These are phyloP conservation scores for Diversispora epigaea DNA, from an alignment of 192 early-diverging fungal genomes.

Conservation along the genomic window DNA sequence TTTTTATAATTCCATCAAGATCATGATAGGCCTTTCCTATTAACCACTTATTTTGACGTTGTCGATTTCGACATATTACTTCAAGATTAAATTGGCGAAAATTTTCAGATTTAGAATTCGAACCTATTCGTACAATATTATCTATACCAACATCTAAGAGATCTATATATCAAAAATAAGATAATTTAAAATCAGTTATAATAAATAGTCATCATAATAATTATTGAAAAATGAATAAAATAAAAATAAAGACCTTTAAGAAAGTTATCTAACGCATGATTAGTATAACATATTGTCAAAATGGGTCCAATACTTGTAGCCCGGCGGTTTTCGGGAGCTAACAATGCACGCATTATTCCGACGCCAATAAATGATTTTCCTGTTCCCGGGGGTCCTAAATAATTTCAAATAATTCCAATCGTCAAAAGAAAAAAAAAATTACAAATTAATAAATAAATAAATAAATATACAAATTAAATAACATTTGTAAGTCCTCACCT, in stretches of 20 bases:
- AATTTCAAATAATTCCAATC: background rate
- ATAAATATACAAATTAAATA: background rate
- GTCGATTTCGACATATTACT: background rate
- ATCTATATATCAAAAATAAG: no score
- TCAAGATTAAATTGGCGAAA: slow-evolving; percentile 30
- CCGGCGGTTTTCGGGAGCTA: background rate
- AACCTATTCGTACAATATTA: slow-evolving; percentile 51
- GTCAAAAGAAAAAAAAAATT: background rate
- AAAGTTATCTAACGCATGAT: slow-evolving; percentile 68
- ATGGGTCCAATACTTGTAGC: slow-evolving; percentile 39
- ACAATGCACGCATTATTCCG: slow-evolving; percentile 43
- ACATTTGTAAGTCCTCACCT: slow-evolving; percentile 36
- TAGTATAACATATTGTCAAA: slow-evolving; percentile 55
- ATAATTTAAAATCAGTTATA: background rate
- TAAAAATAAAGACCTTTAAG: slow-evolving; percentile 38
- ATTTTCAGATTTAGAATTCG: slow-evolving; percentile 37
- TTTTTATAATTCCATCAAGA: background rate
- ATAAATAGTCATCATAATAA: background rate
- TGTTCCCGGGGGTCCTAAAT: slow-evolving; percentile 50
- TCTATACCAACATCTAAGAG: slow-evolving; percentile 3
- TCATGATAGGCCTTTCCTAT: background rate
- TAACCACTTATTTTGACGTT: background rate
- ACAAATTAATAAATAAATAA: background rate
- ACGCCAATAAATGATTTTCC: slow-evolving; percentile 57
- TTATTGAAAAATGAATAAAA: background rate